Percentiles rank a stretch among this genome's conserved stretches.
These are phyloP conservation scores for Scedosporium apiospermum DNA, from an alignment of 2,329 filamentous ascomycete species.

Conservation along the genomic window DNA sequence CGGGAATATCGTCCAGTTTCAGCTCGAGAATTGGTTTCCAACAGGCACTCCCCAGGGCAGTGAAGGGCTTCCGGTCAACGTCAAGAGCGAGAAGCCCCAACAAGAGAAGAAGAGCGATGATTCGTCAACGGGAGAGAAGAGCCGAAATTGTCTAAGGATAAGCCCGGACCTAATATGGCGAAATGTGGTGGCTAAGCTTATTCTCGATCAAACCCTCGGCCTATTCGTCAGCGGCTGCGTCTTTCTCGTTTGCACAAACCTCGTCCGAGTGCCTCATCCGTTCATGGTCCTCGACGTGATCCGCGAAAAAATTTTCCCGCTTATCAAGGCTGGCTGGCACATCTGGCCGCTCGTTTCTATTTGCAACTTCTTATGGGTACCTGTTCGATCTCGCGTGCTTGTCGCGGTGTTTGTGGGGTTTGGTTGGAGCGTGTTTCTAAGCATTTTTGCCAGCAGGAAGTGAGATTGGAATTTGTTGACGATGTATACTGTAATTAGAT, in stretches of 20 bases:
- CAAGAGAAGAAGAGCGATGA: constrained; percentile 16
- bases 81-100: constrained; percentile 11
- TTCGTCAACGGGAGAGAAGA: not conserved
- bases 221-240: constrained; percentile 22
- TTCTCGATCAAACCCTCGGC: constrained; percentile 26
- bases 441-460: constrained; percentile 20
- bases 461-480: not conserved
- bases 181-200: constrained; percentile 23
- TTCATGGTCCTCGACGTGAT: constrained; percentile 17
- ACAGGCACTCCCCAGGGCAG: constrained; percentile 13
- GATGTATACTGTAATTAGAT: too few species aligned
- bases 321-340: constrained; percentile 25
- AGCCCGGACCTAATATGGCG: constrained; percentile 21
- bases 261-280: constrained; percentile 18
- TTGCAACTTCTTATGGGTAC: constrained; percentile 25
- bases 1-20: constrained; percentile 24
- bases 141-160: constrained; percentile 11
- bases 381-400: constrained; percentile 23
- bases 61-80: constrained; percentile 11
- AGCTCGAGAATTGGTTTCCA: constrained; percentile 25
- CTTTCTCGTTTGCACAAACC: constrained; percentile 25
- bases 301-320: constrained; percentile 16
- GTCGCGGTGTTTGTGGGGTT: constrained; percentile 26
- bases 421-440: constrained; percentile 27
- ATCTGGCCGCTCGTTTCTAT: constrained; percentile 26